A percentile compares a stretch with the other conserved stretches of the same genome.
Evolutionary conservation across 2,329 filamentous ascomycete genomes (phyloP).

Genomic region (Thelonectria rubi): DNA sequence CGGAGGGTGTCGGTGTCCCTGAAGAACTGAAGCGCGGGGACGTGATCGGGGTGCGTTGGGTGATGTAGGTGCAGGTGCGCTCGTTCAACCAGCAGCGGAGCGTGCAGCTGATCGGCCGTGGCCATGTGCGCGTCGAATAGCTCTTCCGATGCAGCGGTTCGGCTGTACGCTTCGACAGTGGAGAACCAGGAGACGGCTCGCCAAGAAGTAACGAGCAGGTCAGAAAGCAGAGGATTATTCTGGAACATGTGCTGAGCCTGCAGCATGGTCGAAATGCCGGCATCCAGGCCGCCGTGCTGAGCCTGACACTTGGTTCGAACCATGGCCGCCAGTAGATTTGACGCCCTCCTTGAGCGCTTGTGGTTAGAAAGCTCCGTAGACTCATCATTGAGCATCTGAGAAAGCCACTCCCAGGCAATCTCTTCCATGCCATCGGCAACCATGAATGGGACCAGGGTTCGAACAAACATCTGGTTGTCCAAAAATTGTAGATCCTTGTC

Average conservation of each 20-base stretch:
- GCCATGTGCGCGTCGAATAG: constrained; percentile 64
- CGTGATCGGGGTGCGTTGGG: constrained; percentile 59
- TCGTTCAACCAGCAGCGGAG: constrained; percentile 53
- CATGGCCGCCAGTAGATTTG: constrained; percentile 51
- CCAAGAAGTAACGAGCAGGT: constrained; percentile 56
- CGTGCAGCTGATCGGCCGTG: constrained; percentile 53
- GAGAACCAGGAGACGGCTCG: constrained; percentile 59
- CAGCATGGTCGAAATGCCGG: constrained; percentile 58
- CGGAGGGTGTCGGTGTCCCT: constrained; percentile 45
- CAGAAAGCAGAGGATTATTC: constrained; percentile 46
- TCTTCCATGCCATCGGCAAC: constrained; percentile 62
- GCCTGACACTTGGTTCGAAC: constrained; percentile 54
- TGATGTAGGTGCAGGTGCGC: constrained; percentile 66
- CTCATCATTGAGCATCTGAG: constrained; percentile 48
- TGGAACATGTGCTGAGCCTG: constrained; percentile 56
- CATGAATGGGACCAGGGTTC: constrained; percentile 58
- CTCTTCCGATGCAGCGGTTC: constrained; percentile 54
- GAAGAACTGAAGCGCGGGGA: constrained; percentile 59
- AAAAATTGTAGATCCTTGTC: constrained; percentile 59
- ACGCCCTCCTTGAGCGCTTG: constrained; percentile 41
- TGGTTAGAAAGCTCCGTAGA: constrained; percentile 33
- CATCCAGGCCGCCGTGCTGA: constrained; percentile 56
- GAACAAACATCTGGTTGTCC: constrained; percentile 49
- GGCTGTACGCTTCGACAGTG: constrained; percentile 59
- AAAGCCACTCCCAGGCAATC: constrained; percentile 63